phyloP scores from a whole-genome alignment of 2,329 filamentous ascomycete genomes.

The Podosphaera aphanis region DNA sequence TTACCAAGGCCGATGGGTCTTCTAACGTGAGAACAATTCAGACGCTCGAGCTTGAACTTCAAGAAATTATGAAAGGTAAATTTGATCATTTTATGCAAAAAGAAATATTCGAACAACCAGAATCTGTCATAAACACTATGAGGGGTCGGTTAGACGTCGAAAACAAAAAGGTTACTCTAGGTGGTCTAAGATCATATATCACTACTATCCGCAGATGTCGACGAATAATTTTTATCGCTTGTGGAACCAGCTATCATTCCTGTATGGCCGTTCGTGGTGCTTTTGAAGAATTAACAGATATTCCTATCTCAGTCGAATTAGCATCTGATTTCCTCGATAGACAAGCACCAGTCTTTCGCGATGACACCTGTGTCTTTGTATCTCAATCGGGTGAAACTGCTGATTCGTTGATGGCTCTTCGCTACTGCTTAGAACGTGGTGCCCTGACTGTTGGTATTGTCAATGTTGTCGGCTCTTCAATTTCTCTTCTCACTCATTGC shows the following conservation, averaged over 20 bases:
- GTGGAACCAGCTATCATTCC: constrained; percentile 93
- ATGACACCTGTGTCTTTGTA: constrained; percentile 96
- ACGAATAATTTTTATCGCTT: constrained; percentile 96
- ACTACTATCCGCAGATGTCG: constrained; percentile 88
- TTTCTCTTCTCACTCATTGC: constrained; percentile 95
- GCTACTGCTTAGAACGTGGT: constrained; percentile 94
- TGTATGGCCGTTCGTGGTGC: constrained; percentile 98
- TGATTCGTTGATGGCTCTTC: constrained; percentile 86
- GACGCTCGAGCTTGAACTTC: constrained; percentile 93
- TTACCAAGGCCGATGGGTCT: constrained; percentile 88
- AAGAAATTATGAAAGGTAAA: constrained; percentile 99
- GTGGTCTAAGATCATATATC: constrained; percentile 90
- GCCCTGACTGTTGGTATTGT: constrained; percentile 94
- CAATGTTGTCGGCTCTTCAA: constrained; percentile 95
- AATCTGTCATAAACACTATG: constrained; percentile 99
- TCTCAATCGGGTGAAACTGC: constrained; percentile 97
- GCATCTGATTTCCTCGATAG: constrained; percentile 96
- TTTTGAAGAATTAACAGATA: constrained; percentile 94
- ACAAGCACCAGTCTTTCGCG: constrained; percentile 92
- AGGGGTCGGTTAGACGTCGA: constrained; percentile 84
- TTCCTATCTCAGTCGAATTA: constrained; percentile 88
- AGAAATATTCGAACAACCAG: constrained; percentile 99
- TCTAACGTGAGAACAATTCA: constrained; percentile 96
- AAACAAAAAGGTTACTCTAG: constrained; percentile 87
- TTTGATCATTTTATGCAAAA: constrained; percentile 99